Evolutionary conservation across 179 eudicot species (phyloP), one percentile per base, ranked within the genome.

Genomic region (Corrigiola litoralis): DNA sequence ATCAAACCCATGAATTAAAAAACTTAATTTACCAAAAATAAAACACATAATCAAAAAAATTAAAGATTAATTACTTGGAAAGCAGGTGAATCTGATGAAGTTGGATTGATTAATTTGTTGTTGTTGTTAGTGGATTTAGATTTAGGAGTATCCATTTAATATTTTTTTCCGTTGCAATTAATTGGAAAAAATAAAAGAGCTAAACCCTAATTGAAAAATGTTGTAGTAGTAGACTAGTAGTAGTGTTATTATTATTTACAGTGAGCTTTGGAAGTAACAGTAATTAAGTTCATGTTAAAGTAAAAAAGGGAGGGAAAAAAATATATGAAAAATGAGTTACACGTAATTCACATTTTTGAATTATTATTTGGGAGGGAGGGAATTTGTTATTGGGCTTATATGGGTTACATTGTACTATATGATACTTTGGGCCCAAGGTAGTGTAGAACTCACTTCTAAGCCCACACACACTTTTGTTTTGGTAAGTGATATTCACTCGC

Each of bases 111-210:
- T 62, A 68, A 68, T 74, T 74, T 73, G 58, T 23, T 60, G 60
- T 44, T 58, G 61, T 55, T 55, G 61, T 7, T 16, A 5, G 73
- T 41, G 25, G 77, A 11, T 62, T 68, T 74, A 62, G 73, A 74
- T 47, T 62, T 58, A 48, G 77, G 77, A 69, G 74, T 41, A 46
- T 68, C 77, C 77, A 74, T 74, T n/a, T n/a, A 55, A 27, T 27
- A 48, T 16, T 4, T 67, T 45, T 6, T 49, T 21, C 6, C n/a
- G n/a, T n/a, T n/a, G n/a, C n/a, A n/a, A n/a, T n/a, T n/a, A n/a
- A n/a, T n/a, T n/a, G n/a, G n/a, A n/a, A n/a, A n/a, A n/a, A n/a
- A n/a, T n/a, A 47, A 59, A 73, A 73, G 29, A n/a, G 17, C 31
- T 54, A 48, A 74, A 62, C 68, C 72, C 77, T 45, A 63, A 73